A percentile compares a stretch with the other conserved stretches of the same genome.
These are phyloP conservation scores for Podospora pseudoanserina DNA, from an alignment of 495 filamentous ascomycete species.

Conservation along the genomic window DNA sequence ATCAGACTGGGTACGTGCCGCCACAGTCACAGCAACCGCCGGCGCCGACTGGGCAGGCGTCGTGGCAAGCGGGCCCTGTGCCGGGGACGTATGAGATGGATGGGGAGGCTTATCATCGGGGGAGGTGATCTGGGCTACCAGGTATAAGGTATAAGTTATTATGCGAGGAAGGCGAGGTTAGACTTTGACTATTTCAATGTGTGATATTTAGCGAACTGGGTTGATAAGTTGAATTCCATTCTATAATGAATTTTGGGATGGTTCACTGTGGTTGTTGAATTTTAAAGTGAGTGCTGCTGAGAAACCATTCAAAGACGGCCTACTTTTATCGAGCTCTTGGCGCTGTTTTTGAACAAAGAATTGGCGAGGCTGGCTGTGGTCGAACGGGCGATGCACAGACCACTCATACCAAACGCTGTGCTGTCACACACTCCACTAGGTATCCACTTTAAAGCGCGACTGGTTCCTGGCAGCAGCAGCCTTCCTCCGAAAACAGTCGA, in stretches of 20 bases:
- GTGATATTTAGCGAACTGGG: background rate
- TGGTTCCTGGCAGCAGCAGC: constrained; percentile 5
- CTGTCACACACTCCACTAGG: background rate
- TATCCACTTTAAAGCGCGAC: background rate
- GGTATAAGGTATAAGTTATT: too few relatives aligned
- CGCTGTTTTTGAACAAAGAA: background rate
- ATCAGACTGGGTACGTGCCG: constrained; percentile 1
- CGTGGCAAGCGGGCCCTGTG: constrained; percentile 42
- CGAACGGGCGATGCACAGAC: background rate
- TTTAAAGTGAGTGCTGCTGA: background rate
- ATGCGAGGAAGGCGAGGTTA: background rate
- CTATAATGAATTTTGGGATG: background rate
- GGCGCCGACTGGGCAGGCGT: constrained; percentile 27
- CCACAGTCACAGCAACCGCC: constrained; percentile 12
- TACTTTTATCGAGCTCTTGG: background rate
- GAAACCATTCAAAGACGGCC: background rate
- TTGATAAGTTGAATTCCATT: background rate
- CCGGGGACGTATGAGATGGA: constrained; percentile 41
- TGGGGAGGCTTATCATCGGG: constrained; percentile 14
- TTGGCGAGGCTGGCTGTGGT: background rate
- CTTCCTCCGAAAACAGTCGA: constrained; percentile 23
- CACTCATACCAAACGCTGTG: background rate
- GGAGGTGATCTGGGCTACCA: background rate
- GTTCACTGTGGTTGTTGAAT: background rate
- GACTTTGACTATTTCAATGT: background rate